Percentiles rank a stretch among this genome's conserved stretches.
These are phyloP conservation scores for Elongisporangium anandrum DNA, from an alignment of 352 stramenopile species.

Conservation along the genomic window DNA sequence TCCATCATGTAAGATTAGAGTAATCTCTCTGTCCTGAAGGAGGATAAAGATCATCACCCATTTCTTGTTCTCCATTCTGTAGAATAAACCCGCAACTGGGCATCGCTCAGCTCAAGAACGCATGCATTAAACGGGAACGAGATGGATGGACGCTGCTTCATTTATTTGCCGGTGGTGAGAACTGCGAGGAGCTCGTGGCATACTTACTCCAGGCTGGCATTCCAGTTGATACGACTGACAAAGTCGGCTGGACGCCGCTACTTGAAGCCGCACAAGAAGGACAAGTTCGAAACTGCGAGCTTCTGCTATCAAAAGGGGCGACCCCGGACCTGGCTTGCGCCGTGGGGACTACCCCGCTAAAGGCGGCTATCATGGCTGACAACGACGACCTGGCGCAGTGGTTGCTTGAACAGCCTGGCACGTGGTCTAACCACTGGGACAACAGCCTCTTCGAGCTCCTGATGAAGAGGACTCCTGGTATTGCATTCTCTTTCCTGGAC, in stretches of 20 bases:
- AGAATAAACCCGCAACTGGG: conserved; percentile 35
- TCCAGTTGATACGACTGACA: conserved; percentile 26
- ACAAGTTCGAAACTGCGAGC: conserved; percentile 42
- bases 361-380: conserved; percentile 41
- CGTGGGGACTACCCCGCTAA: conserved; percentile 34
- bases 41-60: neutral
- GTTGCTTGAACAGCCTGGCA: conserved; percentile 33
- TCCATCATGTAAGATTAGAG: neutral
- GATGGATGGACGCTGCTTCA: conserved; percentile 56
- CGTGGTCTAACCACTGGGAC: conserved; percentile 30
- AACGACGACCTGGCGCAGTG: conserved; percentile 53
- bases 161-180: conserved; percentile 42
- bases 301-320: conserved; percentile 35
- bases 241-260: conserved; percentile 50
- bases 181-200: conserved; percentile 45
- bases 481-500: conserved; percentile 40
- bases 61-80: neutral
- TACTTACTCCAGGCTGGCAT: conserved; percentile 35
- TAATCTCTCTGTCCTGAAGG: neutral
- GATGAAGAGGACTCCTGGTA: conserved; percentile 39
- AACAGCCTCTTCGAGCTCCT: conserved; percentile 43
- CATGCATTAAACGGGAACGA: conserved; percentile 24
- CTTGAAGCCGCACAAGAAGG: conserved; percentile 60
- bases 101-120: conserved; percentile 19
- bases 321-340: conserved; percentile 25